Base-by-base conservation (phyloP, 2,329 filamentous ascomycete genomes). In the Talaromyces sp. region DNA sequence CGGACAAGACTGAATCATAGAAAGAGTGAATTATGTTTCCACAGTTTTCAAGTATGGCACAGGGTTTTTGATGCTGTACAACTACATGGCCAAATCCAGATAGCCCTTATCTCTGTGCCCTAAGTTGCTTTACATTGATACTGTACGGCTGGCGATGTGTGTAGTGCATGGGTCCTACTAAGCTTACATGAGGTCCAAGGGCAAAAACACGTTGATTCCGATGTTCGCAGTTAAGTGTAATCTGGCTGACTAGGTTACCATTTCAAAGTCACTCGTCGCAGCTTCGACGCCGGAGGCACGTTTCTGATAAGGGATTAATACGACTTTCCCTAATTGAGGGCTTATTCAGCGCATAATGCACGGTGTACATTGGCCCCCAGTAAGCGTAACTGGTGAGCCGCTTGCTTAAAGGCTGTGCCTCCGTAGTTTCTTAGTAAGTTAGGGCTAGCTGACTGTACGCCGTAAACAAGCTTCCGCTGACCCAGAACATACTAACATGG, bases 181-280 rank as follows among this genome's bases (percentile, higher is more conserved):
- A 52, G 49, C 49, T 52, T 31, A 52, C 49, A 52, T 52, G 49
- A 27, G 45, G 24, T 19, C 49, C 49, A 52, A n/a, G 49, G 7
- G 49, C 7, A 52, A 16, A 31, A n/a, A 31, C 80, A 96, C 98
- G 63, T 89, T 92, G 56, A 94, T 89, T 85, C 99, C 95, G 72
- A 99, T 31, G 24, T 52, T 52, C 49, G 49, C 49, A 52, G 16
- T 52, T 31, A 45, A 10, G 35, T 33, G 49, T 52, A 52, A 52
- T 52, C 27, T 52, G 27, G 49, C 49, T 52, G 49, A 52, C 49
- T 52, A 52, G 14, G 27, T 33, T 52, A 52, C 49, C 49, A 33
- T 33, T 33, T 10, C 49, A 52, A 14, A 66, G 83, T 89, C 74
- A 50, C 47, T 50, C 24, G 24, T 31, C 11, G 47, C 13, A 16